Evolutionary conservation across 2,329 filamentous ascomycete species (phyloP), one percentile per base, ranked within the genome.

Genomic region (Diaporthe sp.): DNA sequence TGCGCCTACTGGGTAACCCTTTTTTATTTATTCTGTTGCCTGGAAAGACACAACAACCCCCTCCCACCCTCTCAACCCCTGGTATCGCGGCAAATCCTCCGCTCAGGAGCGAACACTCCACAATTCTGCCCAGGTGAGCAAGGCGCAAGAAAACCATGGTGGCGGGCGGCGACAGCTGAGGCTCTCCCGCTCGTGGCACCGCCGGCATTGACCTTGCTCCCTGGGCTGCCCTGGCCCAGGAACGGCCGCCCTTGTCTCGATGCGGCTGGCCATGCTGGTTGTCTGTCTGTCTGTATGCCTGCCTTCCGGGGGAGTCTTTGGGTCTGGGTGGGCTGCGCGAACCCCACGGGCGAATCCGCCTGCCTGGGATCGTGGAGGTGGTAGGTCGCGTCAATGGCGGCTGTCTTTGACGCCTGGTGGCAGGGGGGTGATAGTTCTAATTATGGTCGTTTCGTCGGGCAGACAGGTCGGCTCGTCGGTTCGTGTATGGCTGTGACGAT

Each of bases 1-100:
- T n/a, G 71, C 71, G 71, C 71, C 58, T 73, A 42, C 34, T 28
- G 22, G 58, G 46, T 19, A 49, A 17, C 7, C 34, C 7, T 25
- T 15, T 9, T 65, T 62, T 73, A 34, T 31, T 31, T 31, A 73
- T 65, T 34, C 58, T 73, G 71, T 62, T 73, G 71, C 71, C 71
- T 73, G 71, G 22, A 55, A 55, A 55, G n/a, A 31, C 3, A 1
- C 4, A 44, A 12, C 31, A 34, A 19, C 39, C 22, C 22, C 25
- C 39, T n/a, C 58, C 34, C 7, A 42, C 39, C n/a, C 39, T 28
- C 31, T 3, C 13, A 8, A 8, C 28, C 17, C 25, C 25, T 13
- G 25, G 34, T 72, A 44, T 22, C 58, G 71, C 58, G 58, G 71
- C 25, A 73, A 62, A 72, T 72, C 58, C 46, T 55, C 17, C 62